Conservation (phyloP, 768 basidiomycete species). For the Russula ochroleuca region DNA sequence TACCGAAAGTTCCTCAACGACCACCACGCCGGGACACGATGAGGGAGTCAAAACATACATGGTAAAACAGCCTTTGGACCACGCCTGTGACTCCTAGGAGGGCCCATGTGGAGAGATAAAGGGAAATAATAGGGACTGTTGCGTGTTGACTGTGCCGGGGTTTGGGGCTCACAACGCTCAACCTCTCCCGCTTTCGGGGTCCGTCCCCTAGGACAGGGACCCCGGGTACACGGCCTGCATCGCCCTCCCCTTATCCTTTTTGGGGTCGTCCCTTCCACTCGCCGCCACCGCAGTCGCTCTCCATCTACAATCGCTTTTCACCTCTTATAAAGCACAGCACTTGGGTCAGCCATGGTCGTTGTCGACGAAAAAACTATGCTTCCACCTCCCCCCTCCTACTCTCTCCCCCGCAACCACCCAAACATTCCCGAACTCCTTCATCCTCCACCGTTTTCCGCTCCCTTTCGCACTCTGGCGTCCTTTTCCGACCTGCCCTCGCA, state of each 20-base stretch:
- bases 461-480: conserved; percentile 9
- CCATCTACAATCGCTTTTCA: background rate
- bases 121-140: conserved; percentile 19
- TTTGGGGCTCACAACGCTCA: conserved; percentile 12
- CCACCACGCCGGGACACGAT: background rate
- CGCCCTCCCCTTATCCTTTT: background rate
- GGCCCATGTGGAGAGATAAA: conserved; percentile 21
- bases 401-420: background rate
- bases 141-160: conserved; percentile 21
- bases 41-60: conserved; percentile 17
- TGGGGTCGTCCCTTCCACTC: background rate
- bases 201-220: conserved; percentile 1
- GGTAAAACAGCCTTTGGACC: conserved; percentile 21
- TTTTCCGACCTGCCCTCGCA: conserved; percentile 51
- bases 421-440: background rate
- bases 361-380: conserved; percentile 20
- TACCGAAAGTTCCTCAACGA: conserved; percentile 1
- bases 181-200: conserved; percentile 1
- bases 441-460: conserved; percentile 7
- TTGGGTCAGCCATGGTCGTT: conserved; percentile 38
- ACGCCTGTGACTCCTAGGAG: conserved; percentile 26
- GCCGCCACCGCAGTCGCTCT: background rate
- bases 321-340: background rate
- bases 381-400: conserved; percentile 19
- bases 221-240: background rate